phyloP scores from a whole-genome alignment of 2,329 filamentous ascomycete species.

The Fusarium sp. region DNA sequence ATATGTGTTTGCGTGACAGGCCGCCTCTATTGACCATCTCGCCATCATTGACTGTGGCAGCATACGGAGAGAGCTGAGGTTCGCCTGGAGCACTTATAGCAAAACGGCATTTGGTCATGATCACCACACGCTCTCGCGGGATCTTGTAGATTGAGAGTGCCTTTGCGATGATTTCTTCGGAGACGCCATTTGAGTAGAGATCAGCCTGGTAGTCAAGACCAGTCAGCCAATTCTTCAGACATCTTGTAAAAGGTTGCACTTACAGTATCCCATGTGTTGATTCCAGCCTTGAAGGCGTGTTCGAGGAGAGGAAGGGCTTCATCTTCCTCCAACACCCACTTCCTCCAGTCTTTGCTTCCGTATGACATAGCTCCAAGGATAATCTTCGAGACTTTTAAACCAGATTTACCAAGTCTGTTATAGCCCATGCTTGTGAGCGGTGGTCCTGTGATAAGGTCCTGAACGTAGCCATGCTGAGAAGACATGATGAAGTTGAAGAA shows the following conservation, averaged over 20 bases:
- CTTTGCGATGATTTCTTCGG: conserved; percentile 65
- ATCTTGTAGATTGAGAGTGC: conserved; percentile 68
- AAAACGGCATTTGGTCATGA: conserved; percentile 67
- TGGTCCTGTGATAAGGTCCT: no score
- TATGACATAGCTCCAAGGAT: conserved; percentile 3
- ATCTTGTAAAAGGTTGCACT: no score
- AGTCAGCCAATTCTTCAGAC: no score
- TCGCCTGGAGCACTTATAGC: conserved; percentile 57
- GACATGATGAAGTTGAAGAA: no score
- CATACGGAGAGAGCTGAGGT: no score
- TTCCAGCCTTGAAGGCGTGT: conserved; percentile 33
- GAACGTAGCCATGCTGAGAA: no score
- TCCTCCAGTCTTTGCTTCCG: conserved; percentile 3
- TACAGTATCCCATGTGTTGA: conserved; percentile 26
- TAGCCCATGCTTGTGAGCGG: no score
- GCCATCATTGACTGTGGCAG: no score
- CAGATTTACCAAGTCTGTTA: neutral
- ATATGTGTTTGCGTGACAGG: conserved; percentile 54
- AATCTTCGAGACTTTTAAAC: conserved; percentile 2
- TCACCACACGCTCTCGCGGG: conserved; percentile 65
- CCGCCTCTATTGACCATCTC: no score
- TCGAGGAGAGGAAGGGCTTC: conserved; percentile 28
- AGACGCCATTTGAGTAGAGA: conserved; percentile 65
- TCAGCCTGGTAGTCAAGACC: conserved; percentile 56
- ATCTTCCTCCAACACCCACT: conserved; percentile 9